Evolutionary conservation across 257 asterid species (phyloP), one percentile per base, ranked within the genome.

Genomic region (Agastache rugosa): DNA sequence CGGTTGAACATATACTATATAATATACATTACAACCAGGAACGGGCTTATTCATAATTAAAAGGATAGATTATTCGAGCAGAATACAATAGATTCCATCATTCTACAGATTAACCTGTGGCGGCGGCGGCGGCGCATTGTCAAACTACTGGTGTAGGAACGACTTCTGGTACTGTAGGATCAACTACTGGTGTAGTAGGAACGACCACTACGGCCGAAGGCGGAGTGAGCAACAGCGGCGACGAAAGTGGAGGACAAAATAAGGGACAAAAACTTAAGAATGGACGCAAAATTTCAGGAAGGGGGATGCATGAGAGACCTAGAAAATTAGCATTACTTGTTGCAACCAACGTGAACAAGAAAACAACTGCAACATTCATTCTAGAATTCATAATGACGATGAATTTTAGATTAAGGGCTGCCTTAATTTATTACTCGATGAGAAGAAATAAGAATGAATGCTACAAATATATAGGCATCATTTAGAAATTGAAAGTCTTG

Each of bases 291-390:
- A 14, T 2, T 6, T 3, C 0, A 60, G 42, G 42, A 60, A 16
- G 12, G 22, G 44, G 22, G n/a, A 60, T 60, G 66, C 66, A 60
- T 14, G 2, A 1, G 6, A 22, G 3, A n/a, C 3, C 8, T 1
- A 22, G 14, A 2, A 60, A 60, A 15, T 0, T 11, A 11, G 65
- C 75, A 69, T 69, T 37, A 20, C 25, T 41, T 35, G 50, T 69
- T 53, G 41, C 75, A 69, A 69, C 37, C 15, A 69, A 27, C 17
- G 66, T 37, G 41, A 67, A 25, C 61, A 67, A 2, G 47, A 47
- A 47, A 4, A 12, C 44, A 48, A 67, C 27, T 47, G 44, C 11
- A 29, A 67, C 29, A 60, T 56, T 47, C 55, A 29, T 3, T 29
- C 51, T 66, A 6, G 19, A 42, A 42, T 23, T 51, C 71, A 42